These are phyloP conservation scores for Dendrobium officinale DNA, from an alignment of 106 monocot species.

Conservation along the genomic window DNA sequence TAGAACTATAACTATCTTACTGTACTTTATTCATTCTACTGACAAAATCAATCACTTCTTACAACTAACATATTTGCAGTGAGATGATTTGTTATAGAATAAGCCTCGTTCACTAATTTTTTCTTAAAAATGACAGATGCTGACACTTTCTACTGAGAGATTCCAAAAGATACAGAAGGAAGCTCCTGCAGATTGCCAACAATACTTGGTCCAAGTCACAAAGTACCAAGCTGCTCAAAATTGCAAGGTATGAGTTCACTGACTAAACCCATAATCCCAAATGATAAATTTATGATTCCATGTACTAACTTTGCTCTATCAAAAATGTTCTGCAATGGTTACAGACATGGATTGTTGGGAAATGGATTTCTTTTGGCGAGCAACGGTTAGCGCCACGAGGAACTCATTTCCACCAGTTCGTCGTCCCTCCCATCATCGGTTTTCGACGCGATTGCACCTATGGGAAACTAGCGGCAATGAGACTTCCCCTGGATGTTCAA, in stretches of 20 bases:
- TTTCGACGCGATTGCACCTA: slow-evolving; percentile 92
- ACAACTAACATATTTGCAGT: too few relatives aligned
- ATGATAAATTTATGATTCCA: not conserved
- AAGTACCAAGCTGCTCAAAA: slow-evolving; percentile 65
- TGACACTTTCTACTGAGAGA: slow-evolving; percentile 57
- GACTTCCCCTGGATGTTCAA: slow-evolving; percentile 70
- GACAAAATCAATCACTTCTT: too few relatives aligned
- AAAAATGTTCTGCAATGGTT: not conserved
- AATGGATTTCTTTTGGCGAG: slow-evolving; percentile 73
- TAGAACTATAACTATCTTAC: too few relatives aligned
- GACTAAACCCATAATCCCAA: not conserved
- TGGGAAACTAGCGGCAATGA: slow-evolving; percentile 92
- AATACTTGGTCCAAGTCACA: slow-evolving; percentile 66
- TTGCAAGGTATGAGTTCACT: slow-evolving; percentile 40
- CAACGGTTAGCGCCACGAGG: slow-evolving; percentile 89
- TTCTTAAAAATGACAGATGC: slow-evolving; percentile 30
- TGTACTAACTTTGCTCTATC: not conserved
- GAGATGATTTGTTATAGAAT: not conserved
- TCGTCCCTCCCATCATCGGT: slow-evolving; percentile 77
- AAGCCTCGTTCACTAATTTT: not conserved
- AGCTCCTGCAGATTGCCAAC: slow-evolving; percentile 43
- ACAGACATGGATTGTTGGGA: slow-evolving; percentile 94
- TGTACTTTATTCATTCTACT: too few relatives aligned
- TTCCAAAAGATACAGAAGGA: slow-evolving; percentile 62
- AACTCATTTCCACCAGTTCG: slow-evolving; percentile 97